Percentiles rank a stretch among this genome's conserved stretches.
These are phyloP conservation scores for Rosa persica DNA, from an alignment of 306 rosid genomes.

Conservation along the genomic window DNA sequence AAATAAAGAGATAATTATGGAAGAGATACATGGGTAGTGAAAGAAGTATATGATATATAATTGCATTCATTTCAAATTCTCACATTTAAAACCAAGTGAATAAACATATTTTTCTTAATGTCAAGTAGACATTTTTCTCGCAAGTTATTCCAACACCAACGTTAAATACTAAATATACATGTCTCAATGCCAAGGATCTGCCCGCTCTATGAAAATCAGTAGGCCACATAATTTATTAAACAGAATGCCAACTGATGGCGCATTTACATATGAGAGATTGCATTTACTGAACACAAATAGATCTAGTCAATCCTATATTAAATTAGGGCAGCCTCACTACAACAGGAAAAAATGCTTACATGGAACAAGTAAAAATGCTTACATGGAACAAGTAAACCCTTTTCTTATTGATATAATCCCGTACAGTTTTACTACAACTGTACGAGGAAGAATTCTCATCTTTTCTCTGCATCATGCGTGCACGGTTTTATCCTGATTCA, in stretches of 20 bases:
- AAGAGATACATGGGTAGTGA: no score
- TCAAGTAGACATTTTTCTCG: no score
- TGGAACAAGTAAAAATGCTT: background rate
- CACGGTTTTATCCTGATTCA: background rate
- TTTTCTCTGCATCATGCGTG: slow-evolving; percentile 9
- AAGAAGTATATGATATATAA: no score
- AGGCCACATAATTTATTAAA: background rate
- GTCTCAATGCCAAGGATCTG: background rate
- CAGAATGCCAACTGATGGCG: background rate
- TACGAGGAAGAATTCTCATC: background rate
- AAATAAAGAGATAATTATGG: no score
- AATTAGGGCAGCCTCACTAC: background rate
- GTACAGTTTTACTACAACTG: background rate
- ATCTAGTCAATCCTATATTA: no score
- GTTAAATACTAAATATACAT: background rate
- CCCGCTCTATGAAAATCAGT: background rate
- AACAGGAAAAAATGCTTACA: background rate
- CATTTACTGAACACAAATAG: background rate
- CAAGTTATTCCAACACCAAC: background rate
- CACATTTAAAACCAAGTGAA: no score
- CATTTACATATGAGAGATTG: background rate
- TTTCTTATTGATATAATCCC: background rate
- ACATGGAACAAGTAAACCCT: background rate
- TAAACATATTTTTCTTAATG: background rate
- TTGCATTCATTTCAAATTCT: no score